These are phyloP conservation scores for Croton laevigatus DNA, from an alignment of 441 rosid genomes.

Conservation along the genomic window DNA sequence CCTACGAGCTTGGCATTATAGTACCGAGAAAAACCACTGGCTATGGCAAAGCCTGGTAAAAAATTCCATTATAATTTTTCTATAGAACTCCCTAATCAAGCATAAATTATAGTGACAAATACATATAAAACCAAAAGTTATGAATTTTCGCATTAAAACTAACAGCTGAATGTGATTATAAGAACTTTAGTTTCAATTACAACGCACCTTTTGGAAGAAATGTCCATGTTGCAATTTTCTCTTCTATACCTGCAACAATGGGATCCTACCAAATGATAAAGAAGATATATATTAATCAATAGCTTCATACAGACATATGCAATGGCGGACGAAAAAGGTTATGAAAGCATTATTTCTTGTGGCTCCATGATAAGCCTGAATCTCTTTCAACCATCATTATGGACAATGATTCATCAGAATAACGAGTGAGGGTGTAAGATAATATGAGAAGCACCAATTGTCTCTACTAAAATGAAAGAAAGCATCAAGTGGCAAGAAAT, in stretches of 20 bases:
- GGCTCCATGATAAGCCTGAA: not conserved
- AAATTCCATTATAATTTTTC: not conserved
- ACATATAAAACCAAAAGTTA: not conserved
- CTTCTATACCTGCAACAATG: slow-evolving; percentile 85
- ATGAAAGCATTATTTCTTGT: not conserved
- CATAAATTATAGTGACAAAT: not conserved
- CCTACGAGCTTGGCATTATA: not conserved
- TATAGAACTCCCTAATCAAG: not conserved
- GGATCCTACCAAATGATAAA: slow-evolving; percentile 56
- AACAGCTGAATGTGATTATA: not conserved
- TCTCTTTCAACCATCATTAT: slow-evolving; percentile 1
- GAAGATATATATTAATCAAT: not conserved
- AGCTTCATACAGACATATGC: not conserved
- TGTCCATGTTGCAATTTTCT: slow-evolving; percentile 90
- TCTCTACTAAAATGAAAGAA: not conserved
- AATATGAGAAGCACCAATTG: not conserved
- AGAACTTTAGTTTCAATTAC: not conserved
- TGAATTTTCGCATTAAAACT: not conserved
- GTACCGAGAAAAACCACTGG: not conserved
- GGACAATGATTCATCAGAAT: not conserved
- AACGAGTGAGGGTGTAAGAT: not conserved
- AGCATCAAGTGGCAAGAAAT: not conserved
- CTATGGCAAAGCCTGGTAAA: too few relatives aligned
- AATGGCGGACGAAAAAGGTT: slow-evolving; percentile 10
- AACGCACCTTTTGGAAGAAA: slow-evolving; percentile 86